Percentiles rank a stretch among this genome's conserved stretches.
These are phyloP conservation scores for Polyrhizophydium stewartii DNA, from an alignment of 371 early-diverging fungal species.

Conservation along the genomic window DNA sequence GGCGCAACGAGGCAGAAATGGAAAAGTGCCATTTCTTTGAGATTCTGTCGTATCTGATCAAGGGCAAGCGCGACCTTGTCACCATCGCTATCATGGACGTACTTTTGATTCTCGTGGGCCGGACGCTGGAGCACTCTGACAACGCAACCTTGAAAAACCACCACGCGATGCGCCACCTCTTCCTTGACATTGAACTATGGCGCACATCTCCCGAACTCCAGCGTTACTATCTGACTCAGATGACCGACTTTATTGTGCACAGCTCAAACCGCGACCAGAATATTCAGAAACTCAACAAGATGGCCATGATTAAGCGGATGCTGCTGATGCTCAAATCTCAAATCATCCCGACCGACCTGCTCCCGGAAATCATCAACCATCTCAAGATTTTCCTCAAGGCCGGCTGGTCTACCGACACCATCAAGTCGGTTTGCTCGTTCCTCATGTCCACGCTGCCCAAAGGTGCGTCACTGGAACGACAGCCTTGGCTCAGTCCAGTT, in stretches of 20 bases:
- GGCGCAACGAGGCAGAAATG: conserved; percentile 74
- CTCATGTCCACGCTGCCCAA: conserved; percentile 63
- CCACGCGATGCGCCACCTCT: conserved; percentile 54
- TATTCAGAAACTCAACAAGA: conserved; percentile 53
- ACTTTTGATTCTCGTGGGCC: conserved; percentile 62
- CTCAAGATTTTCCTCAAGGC: conserved; percentile 54
- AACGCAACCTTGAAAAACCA: neutral
- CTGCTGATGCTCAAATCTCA: conserved; percentile 47
- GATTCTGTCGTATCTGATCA: conserved; percentile 61
- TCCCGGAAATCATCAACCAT: conserved; percentile 51
- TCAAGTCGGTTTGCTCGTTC: conserved; percentile 62
- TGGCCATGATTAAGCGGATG: conserved; percentile 27
- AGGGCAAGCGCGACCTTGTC: conserved; percentile 58
- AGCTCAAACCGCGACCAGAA: conserved; percentile 58
- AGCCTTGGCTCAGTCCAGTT: too few relatives aligned
- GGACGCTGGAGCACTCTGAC: conserved; percentile 32
- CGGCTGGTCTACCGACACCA: conserved; percentile 62
- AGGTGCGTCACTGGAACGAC: conserved; percentile 22
- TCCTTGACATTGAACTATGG: conserved; percentile 74
- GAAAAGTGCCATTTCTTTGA: conserved; percentile 69
- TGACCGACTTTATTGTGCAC: conserved; percentile 56
- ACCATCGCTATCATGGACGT: conserved; percentile 58
- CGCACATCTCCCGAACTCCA: conserved; percentile 58
- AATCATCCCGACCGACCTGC: conserved; percentile 52
- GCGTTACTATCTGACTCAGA: conserved; percentile 57